Evolutionary conservation across 495 filamentous ascomycete species (phyloP).

Genomic region (Talaromyces trachyspermus): DNA sequence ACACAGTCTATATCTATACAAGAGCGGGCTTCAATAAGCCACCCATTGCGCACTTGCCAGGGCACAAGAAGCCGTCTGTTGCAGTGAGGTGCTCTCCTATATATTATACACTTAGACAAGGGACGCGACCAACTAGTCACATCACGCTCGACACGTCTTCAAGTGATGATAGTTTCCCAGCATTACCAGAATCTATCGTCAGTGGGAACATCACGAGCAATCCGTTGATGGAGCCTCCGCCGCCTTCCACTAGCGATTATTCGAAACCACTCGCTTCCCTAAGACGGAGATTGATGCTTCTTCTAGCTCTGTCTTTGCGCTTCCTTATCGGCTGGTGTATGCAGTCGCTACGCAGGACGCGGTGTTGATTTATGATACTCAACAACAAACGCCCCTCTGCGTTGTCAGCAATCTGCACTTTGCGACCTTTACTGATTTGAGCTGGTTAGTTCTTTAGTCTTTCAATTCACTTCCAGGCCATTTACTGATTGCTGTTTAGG

Average conservation of each 20-base stretch:
- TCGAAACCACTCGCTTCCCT: conserved; percentile 43
- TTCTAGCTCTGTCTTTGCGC: conserved; percentile 63
- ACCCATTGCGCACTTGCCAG: conserved; percentile 93
- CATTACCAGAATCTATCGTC: conserved; percentile 75
- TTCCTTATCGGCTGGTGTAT: conserved; percentile 93
- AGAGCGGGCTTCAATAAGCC: conserved; percentile 94
- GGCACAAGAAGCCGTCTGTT: conserved; percentile 97
- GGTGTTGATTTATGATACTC: conserved; percentile 93
- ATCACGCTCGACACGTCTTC: conserved; percentile 94
- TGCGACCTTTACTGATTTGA: conserved; percentile 93
- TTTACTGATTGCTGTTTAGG: conserved; percentile 42
- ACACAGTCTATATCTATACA: conserved; percentile 98
- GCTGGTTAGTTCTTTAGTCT: conserved; percentile 58
- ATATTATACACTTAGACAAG: conserved; percentile 72
- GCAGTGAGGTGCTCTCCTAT: conserved; percentile 91
- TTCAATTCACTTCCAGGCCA: background rate
- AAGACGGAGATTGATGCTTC: conserved; percentile 48
- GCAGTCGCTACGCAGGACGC: conserved; percentile 97
- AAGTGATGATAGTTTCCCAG: conserved; percentile 71
- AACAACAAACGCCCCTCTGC: conserved; percentile 87
- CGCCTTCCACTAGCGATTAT: conserved; percentile 36
- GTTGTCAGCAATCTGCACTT: conserved; percentile 94
- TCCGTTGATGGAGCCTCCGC: conserved; percentile 75
- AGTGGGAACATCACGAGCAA: conserved; percentile 49
- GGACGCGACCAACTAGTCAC: conserved; percentile 62